Evolutionary conservation across 805 yeast species (phyloP).

Genomic region (Jamesozyma hellenica): DNA sequence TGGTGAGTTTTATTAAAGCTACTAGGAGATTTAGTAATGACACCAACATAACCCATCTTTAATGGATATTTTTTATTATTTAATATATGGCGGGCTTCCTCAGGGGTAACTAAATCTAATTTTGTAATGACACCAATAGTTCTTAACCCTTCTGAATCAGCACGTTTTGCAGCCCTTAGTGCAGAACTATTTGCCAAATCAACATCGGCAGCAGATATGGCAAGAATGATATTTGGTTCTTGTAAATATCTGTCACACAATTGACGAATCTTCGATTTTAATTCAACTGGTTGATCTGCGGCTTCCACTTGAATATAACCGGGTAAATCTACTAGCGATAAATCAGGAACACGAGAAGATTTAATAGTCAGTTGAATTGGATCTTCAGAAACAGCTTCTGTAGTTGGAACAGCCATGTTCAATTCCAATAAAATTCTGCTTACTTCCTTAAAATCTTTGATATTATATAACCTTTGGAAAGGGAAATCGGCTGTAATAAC

Average conservation of each 20-base stretch:
- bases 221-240: slow-evolving; percentile 87
- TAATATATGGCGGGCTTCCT: slow-evolving; percentile 55
- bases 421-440: slow-evolving; percentile 79
- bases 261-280: slow-evolving; percentile 67
- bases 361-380: slow-evolving; percentile 87
- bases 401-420: slow-evolving; percentile 82
- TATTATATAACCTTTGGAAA: slow-evolving; percentile 65
- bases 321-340: slow-evolving; percentile 89
- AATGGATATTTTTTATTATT: slow-evolving; percentile 79
- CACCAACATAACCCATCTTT: slow-evolving; percentile 96
- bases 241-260: slow-evolving; percentile 80
- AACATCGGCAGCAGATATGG: slow-evolving; percentile 95
- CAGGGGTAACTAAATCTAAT: slow-evolving; percentile 78
- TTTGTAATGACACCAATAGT: slow-evolving; percentile 95
- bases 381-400: slow-evolving; percentile 82
- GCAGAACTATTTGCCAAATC: slow-evolving; percentile 96
- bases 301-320: slow-evolving; percentile 97
- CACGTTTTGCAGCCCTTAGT: slow-evolving; percentile 72
- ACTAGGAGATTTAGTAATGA: slow-evolving; percentile 75
- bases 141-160: slow-evolving; percentile 91
- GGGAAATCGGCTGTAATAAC: slow-evolving; percentile 92
- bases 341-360: slow-evolving; percentile 85
- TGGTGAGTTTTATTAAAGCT: slow-evolving; percentile 6
- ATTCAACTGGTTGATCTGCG: slow-evolving; percentile 83
- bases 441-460: slow-evolving; percentile 82